Percentiles rank a stretch among this genome's conserved stretches.
These are phyloP conservation scores for Chenopodium formosanum DNA, from an alignment of 148 eudicot genomes.

Conservation along the genomic window DNA sequence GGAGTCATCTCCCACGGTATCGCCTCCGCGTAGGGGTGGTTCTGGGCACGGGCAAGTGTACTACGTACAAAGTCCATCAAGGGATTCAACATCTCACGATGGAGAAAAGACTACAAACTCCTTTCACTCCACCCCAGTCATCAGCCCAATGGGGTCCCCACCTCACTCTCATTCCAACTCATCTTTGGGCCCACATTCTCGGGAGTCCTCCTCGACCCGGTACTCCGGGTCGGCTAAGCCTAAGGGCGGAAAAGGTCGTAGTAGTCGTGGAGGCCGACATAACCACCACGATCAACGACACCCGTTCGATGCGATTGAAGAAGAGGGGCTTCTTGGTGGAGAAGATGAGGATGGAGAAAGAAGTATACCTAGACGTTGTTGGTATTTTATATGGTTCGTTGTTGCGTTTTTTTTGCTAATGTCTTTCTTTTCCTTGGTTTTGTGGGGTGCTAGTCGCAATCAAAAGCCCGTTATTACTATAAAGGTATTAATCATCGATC, in stretches of 20 bases:
- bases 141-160: conserved; percentile 85
- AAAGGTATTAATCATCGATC: conserved; percentile 43
- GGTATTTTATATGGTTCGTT: conserved; percentile 54
- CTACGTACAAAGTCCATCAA: conserved; percentile 92
- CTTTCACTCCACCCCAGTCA: conserved; percentile 68
- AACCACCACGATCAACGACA: conserved; percentile 27
- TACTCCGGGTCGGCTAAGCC: conserved; percentile 68
- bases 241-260: conserved; percentile 27
- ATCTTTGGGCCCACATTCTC: conserved; percentile 61
- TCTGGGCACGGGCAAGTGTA: conserved; percentile 47
- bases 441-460: conserved; percentile 82
- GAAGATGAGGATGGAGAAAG: conserved; percentile 41
- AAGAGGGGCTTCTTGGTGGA: conserved; percentile 49
- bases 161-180: conserved; percentile 46
- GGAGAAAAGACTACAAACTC: conserved; percentile 80
- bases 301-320: conserved; percentile 75
- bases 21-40: conserved; percentile 40
- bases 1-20: conserved; percentile 63
- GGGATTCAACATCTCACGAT: conserved; percentile 67
- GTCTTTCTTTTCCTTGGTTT: conserved; percentile 67
- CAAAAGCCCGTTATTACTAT: conserved; percentile 71
- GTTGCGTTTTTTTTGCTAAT: conserved; percentile 62
- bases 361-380: conserved; percentile 42
- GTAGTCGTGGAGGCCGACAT: conserved; percentile 17
- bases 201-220: conserved; percentile 81